Conservation (phyloP, 2,329 filamentous ascomycete genomes). For the Aureobasidium vineae region DNA sequence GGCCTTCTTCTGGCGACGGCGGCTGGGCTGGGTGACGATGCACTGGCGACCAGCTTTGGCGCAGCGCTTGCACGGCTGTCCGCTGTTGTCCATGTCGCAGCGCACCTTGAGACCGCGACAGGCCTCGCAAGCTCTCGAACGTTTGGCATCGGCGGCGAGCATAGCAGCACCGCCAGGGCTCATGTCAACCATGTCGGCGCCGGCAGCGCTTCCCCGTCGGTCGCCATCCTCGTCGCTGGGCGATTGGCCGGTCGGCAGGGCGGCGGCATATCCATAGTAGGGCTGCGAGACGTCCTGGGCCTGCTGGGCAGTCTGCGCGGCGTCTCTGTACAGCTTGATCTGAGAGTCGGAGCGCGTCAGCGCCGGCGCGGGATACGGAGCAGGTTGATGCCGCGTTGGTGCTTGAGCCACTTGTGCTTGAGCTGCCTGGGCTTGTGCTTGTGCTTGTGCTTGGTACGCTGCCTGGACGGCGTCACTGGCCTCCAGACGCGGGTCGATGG, state of each 20-base stretch:
- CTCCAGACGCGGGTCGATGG: constrained; percentile 23
- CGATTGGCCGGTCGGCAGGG: constrained; percentile 5
- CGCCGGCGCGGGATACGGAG: constrained; percentile 26
- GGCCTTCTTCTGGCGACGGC: constrained; percentile 88
- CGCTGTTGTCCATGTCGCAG: constrained; percentile 72
- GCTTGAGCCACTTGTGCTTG: constrained; percentile 22
- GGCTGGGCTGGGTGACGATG: constrained; percentile 68
- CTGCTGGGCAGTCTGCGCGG: constrained; percentile 14
- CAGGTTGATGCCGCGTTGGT: constrained; percentile 25
- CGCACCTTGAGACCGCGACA: constrained; percentile 61
- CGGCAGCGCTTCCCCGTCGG: constrained; percentile 14
- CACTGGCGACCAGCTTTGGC: constrained; percentile 76
- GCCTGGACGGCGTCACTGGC: constrained; percentile 23
- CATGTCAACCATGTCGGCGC: constrained; percentile 21
- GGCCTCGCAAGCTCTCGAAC: constrained; percentile 49
- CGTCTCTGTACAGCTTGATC: constrained; percentile 25
- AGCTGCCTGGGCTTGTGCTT: constrained; percentile 18
- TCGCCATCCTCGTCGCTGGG: constrained; percentile 24
- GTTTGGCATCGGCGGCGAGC: constrained; percentile 36
- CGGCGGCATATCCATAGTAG: constrained; percentile 23
- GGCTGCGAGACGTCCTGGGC: constrained; percentile 16
- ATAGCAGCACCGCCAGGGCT: constrained; percentile 6
- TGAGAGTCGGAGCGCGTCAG: constrained; percentile 24
- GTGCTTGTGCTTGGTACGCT: constrained; percentile 21
- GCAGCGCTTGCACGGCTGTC: constrained; percentile 64